A percentile compares a stretch with the other conserved stretches of the same genome.
These are phyloP conservation scores for Phytopythium sindhum DNA, from an alignment of 352 stramenopile species.

Conservation along the genomic window DNA sequence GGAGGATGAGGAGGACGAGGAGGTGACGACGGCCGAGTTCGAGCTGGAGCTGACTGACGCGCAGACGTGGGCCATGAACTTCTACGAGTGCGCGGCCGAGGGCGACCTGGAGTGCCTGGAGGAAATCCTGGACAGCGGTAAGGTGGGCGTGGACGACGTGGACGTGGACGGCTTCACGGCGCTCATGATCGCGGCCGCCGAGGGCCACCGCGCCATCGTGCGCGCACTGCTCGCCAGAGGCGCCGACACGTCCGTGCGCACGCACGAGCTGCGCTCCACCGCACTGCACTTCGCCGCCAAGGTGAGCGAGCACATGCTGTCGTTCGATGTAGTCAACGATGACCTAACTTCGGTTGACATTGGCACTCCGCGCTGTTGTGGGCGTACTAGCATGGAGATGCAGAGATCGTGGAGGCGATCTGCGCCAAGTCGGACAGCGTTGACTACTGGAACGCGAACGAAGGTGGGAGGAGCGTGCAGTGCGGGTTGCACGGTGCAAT, in stretches of 20 bases:
- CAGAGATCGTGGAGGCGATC: constrained; percentile 62
- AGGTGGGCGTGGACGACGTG: constrained; percentile 60
- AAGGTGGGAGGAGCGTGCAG: constrained; percentile 16
- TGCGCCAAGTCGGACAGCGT: constrained; percentile 54
- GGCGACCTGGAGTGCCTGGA: constrained; percentile 59
- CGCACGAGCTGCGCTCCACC: constrained; percentile 69
- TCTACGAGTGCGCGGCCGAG: constrained; percentile 69
- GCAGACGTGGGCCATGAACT: constrained; percentile 63
- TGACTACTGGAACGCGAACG: constrained; percentile 71
- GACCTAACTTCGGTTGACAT: background rate
- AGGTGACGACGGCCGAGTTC: constrained; percentile 63
- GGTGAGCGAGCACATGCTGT: constrained; percentile 19
- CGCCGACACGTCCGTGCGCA: constrained; percentile 59
- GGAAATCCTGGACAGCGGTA: constrained; percentile 54
- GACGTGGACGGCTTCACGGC: constrained; percentile 85
- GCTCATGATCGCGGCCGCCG: constrained; percentile 78
- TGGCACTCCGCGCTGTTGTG: too few species aligned
- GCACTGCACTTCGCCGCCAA: constrained; percentile 82
- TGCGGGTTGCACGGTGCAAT: background rate
- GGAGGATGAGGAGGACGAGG: constrained; percentile 37
- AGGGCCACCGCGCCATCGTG: constrained; percentile 60
- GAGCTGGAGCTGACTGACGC: constrained; percentile 53
- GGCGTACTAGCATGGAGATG: constrained; percentile 49
- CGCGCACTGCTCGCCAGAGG: constrained; percentile 50
- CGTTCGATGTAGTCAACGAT: background rate